Base-by-base conservation (phyloP, 1,284 basidiomycete genomes). In the Cryptococcus sp. region DNA sequence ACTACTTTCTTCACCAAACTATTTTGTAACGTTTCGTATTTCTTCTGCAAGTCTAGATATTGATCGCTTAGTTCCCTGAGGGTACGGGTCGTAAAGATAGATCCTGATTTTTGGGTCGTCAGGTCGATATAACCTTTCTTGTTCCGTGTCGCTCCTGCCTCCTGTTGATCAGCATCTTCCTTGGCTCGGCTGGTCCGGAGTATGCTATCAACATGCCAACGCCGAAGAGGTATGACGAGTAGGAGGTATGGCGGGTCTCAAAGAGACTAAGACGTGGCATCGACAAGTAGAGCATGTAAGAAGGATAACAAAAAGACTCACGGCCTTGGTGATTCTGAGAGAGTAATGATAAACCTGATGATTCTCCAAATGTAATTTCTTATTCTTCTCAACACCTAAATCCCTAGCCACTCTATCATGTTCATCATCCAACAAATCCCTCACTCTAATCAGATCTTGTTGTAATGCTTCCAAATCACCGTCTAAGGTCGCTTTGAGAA, bases 341-440 rank as follows among this genome's bases (percentile, higher is more conserved):
- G 89, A 93, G 70, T 98, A 96, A 3, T 93, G 93, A 69, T 97
- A 92, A 4, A 84, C 82, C 53, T 83, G 81, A 55, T 88, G 90
- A 66, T 96, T 94, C 77, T 99, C 96, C 31, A 99, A 79, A 74
- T 98, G 93, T 18, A 98, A 78, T 76, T 98, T 98, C 78, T 97
- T 96, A 69, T 96, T 90, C 1, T 91, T 81, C 32, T 94, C 91
- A n/a, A 98, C 69, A 3, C 80, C 82, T 1, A 98, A 79, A 48
- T 91, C 87, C 7, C 79, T 75, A 7, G 87, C 88, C 0, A 85
- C 86, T 2, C 78, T 67, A 14, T 79, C 77, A 69, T 98, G 94
- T 71, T 97, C 91, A 5, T 80, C 79, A 62, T 98, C 91, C 16
- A 99, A 77, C 1, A 83, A 83, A 67, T 94, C 90, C 36, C 89